Conservation (phyloP, 2,329 filamentous ascomycete genomes). For the Colletotrichum chlorophyti region DNA sequence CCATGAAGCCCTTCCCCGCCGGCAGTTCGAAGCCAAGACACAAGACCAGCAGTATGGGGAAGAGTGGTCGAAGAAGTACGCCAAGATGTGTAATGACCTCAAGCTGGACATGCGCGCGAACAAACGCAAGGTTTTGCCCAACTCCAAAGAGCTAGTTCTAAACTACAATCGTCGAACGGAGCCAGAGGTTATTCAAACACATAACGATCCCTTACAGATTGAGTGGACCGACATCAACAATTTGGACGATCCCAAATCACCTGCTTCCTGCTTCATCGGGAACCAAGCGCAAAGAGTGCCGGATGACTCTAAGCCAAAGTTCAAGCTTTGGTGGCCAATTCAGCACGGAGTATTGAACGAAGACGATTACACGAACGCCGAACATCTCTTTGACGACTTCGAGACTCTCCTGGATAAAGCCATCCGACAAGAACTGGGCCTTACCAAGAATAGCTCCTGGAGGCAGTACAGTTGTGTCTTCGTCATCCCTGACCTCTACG, state of each 20-base stretch:
- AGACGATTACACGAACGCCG: slow-evolving; percentile 80
- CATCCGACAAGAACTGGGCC: slow-evolving; percentile 81
- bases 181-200: slow-evolving; percentile 87
- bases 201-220: slow-evolving; percentile 92
- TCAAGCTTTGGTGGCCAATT: slow-evolving; percentile 93
- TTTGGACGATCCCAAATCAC: slow-evolving; percentile 68
- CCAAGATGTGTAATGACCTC: slow-evolving; percentile 83
- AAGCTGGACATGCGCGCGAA: slow-evolving; percentile 91
- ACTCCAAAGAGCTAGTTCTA: slow-evolving; percentile 92
- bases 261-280: slow-evolving; percentile 76
- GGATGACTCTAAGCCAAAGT: slow-evolving; percentile 86
- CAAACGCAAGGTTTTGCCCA: slow-evolving; percentile 94
- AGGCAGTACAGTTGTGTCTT: slow-evolving; percentile 95
- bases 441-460: slow-evolving; percentile 82
- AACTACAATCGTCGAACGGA: slow-evolving; percentile 90
- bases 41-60: slow-evolving; percentile 86
- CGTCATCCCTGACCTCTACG: slow-evolving; percentile 95
- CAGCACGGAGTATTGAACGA: slow-evolving; percentile 89
- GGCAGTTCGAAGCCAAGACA: slow-evolving; percentile 67
- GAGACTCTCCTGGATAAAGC: slow-evolving; percentile 87
- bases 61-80: slow-evolving; percentile 78
- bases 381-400: slow-evolving; percentile 85
- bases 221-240: slow-evolving; percentile 89
- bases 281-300: slow-evolving; percentile 84
- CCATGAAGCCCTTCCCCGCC: slow-evolving; percentile 77